Base-by-base conservation (phyloP, 2,329 filamentous ascomycete genomes). In the Karstenula rhodostoma region DNA sequence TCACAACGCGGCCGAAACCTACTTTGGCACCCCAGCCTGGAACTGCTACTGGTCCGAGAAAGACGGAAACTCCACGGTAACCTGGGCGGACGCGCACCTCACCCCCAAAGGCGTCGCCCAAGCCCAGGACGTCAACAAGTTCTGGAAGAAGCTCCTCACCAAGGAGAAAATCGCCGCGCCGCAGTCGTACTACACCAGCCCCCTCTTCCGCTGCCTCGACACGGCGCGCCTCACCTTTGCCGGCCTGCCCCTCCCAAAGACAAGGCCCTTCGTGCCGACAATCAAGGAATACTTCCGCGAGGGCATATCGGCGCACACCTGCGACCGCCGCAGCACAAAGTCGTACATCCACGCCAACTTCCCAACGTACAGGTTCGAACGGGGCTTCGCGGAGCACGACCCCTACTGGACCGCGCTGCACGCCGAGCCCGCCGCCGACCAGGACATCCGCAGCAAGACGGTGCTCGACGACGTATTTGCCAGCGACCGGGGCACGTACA, bases 11-110 rank as follows among this genome's bases (percentile, higher is more conserved):
- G 89, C 89, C 15, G 87, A 91, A 75, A 80, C 81, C 29, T 89
- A 82, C 73, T 91, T 90, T 66, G 89, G 89, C 49, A 91, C 88
- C 0, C 84, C 86, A 1, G 86, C 86, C 2, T 91, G 89, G 89
- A 89, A 91, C 77, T 84, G 87, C 74, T 90, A 91, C 79, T 92
- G 87, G 87, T 83, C 85, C 4, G 81, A 86, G 61, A 81, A 84
- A 1, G 84, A 89, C 37, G 89, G 89, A 63, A 90, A 91, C 69
- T 83, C 79, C 48, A 90, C 87, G 2, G 78, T 81, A 1, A 79
- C 78, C 29, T 92, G 89, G 89, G 81, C 84, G 2, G 89, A 91
- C 66, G 52, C 90, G 1, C 80, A 84, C 13, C 81, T 92, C 46
- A 91, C 89, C 0, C 73, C 80, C 0, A 79, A 77, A 0, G 90